phyloP scores from a whole-genome alignment of 495 filamentous ascomycete species.

The Entonaema liquescens region DNA sequence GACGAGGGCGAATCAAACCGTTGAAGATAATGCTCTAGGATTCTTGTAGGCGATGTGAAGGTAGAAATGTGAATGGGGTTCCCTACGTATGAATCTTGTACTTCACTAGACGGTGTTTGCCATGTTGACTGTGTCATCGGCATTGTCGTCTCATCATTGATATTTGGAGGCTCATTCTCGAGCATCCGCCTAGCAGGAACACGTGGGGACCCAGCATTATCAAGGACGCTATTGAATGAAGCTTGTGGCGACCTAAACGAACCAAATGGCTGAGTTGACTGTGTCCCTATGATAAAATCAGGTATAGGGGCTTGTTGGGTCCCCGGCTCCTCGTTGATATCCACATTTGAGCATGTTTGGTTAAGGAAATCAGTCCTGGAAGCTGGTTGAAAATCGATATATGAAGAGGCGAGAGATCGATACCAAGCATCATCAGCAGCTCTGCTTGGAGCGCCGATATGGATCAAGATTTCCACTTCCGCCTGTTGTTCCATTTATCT shows the following conservation, averaged over 20 bases:
- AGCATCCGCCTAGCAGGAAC: constrained; percentile 27
- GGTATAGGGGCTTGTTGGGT: constrained; percentile 14
- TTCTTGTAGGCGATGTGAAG: constrained; percentile 52
- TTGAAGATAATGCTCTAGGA: constrained; percentile 54
- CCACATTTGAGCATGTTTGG: constrained; percentile 8
- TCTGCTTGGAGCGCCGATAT: constrained; percentile 70
- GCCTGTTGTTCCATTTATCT: constrained; percentile 45
- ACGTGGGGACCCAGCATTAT: constrained; percentile 55
- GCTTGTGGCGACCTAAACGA: constrained; percentile 42
- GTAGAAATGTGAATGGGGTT: constrained; percentile 40
- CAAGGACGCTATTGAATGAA: constrained; percentile 56
- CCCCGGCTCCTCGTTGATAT: background rate
- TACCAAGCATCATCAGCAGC: constrained; percentile 69
- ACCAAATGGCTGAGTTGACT: constrained; percentile 15
- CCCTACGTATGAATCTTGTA: constrained; percentile 53
- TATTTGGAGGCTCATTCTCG: constrained; percentile 6
- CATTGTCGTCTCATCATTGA: constrained; percentile 10
- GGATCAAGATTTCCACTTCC: constrained; percentile 71
- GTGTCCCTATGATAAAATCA: background rate
- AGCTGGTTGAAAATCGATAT: constrained; percentile 64
- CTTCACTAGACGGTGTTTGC: constrained; percentile 50
- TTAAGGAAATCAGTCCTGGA: constrained; percentile 3
- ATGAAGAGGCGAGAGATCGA: constrained; percentile 67
- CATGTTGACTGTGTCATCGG: constrained; percentile 44
- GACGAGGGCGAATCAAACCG: constrained; percentile 40